Evolutionary conservation across 176 grass and related monocot genomes (phyloP).

Genomic region (Rhynchospora tenuis): DNA sequence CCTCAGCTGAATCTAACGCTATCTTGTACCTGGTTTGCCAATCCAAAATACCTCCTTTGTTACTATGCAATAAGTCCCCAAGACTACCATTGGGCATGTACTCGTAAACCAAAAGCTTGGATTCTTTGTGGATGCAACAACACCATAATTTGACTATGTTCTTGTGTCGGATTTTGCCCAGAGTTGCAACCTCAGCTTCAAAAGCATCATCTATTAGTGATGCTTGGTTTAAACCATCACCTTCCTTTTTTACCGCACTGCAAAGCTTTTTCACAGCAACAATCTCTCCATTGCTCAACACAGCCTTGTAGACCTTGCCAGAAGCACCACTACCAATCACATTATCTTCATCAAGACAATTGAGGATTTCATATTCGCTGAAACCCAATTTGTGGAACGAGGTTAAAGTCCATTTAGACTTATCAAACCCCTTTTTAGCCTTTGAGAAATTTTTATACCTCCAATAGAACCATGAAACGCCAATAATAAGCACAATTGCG

Average conservation of each 20-base stretch:
- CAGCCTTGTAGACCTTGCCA: slow-evolving; percentile 86
- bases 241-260: slow-evolving; percentile 15
- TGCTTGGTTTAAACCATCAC: neutral
- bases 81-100: slow-evolving; percentile 80
- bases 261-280: slow-evolving; percentile 83
- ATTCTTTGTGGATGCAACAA: slow-evolving; percentile 56
- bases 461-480: slow-evolving; percentile 62
- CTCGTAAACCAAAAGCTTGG: slow-evolving; percentile 74
- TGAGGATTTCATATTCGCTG: slow-evolving; percentile 77
- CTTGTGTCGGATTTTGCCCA: slow-evolving; percentile 91
- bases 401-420: slow-evolving; percentile 72
- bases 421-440: slow-evolving; percentile 30
- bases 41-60: slow-evolving; percentile 51
- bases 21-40: slow-evolving; percentile 64
- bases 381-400: slow-evolving; percentile 92
- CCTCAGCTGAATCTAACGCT: slow-evolving; percentile 62
- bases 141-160: slow-evolving; percentile 91
- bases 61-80: slow-evolving; percentile 50
- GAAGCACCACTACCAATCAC: slow-evolving; percentile 70
- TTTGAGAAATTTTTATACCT: slow-evolving; percentile 45
- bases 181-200: slow-evolving; percentile 70
- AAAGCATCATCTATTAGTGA: slow-evolving; percentile 32
- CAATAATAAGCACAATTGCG: slow-evolving; percentile 32
- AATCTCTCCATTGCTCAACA: slow-evolving; percentile 51
- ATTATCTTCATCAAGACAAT: slow-evolving; percentile 64